These are phyloP conservation scores for Suillus variegatus DNA, from an alignment of 768 basidiomycete genomes.

Conservation along the genomic window DNA sequence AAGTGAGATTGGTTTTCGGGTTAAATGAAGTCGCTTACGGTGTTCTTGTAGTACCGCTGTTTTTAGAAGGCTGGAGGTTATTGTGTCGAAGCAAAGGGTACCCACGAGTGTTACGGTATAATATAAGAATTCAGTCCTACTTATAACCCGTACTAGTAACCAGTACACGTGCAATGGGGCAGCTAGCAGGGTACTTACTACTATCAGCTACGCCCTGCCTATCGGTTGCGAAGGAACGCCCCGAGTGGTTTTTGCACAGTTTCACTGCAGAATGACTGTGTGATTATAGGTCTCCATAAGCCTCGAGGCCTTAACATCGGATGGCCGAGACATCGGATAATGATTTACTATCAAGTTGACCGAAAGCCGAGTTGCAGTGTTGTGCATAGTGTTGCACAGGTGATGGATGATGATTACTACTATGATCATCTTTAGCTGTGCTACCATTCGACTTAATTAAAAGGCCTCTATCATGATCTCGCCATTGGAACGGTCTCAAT, in stretches of 20 bases:
- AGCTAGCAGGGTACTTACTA: not conserved
- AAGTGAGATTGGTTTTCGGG: constrained; percentile 4
- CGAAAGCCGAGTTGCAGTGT: constrained; percentile 1
- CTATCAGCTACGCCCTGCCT: not conserved
- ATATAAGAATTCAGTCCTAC: not conserved
- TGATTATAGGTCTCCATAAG: not conserved
- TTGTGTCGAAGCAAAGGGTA: constrained; percentile 6
- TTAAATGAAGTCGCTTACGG: constrained; percentile 10
- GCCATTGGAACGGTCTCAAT: constrained; percentile 1
- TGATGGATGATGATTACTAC: not conserved
- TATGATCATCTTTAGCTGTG: not conserved
- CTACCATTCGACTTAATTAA: not conserved
- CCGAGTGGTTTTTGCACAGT: not conserved
- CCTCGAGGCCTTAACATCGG: constrained; percentile 9
- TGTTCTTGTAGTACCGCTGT: not conserved
- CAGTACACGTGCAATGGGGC: constrained; percentile 1
- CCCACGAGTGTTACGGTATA: constrained; percentile 10
- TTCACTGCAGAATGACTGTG: not conserved
- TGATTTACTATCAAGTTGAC: not conserved
- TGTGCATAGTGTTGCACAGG: not conserved
- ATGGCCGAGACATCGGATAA: constrained; percentile 7
- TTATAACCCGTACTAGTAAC: not conserved
- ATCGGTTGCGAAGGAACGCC: not conserved
- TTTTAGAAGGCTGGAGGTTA: constrained; percentile 6
- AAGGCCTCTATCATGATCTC: not conserved